phyloP scores from a whole-genome alignment of 768 basidiomycete species.

The Butyriboletus loyo region DNA sequence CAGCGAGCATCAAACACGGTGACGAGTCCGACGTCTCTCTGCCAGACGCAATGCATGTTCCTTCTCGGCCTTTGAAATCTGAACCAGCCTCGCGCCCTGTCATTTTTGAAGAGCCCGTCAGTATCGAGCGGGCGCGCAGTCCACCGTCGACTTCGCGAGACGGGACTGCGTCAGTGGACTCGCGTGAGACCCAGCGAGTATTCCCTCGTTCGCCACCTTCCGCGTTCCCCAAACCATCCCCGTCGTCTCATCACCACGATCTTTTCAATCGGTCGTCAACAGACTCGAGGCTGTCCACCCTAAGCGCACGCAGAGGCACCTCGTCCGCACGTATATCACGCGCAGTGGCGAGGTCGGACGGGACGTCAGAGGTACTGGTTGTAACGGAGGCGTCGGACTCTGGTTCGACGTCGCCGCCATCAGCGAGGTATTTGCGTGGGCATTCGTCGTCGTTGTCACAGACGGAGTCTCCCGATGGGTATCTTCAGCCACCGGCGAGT shows the following conservation, averaged over 20 bases:
- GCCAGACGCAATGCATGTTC: conserved; percentile 29
- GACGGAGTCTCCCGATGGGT: conserved; percentile 38
- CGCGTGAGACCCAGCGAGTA: conserved; percentile 20
- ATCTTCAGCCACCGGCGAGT: conserved; percentile 49
- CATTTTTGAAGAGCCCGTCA: conserved; percentile 34
- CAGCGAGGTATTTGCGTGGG: conserved; percentile 18
- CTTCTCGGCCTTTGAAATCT: conserved; percentile 22
- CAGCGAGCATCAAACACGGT: conserved; percentile 37
- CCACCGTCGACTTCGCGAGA: conserved; percentile 22
- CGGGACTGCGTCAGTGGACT: conserved; percentile 30
- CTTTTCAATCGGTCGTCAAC: conserved; percentile 48
- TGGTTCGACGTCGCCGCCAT: conserved; percentile 16
- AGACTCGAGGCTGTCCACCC: conserved; percentile 43
- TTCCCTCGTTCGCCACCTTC: conserved; percentile 20
- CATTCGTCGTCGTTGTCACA: conserved; percentile 25
- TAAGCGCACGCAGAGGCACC: conserved; percentile 21
- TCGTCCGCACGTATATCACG: conserved; percentile 18
- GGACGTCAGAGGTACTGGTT: conserved; percentile 16
- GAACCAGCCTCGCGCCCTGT: conserved; percentile 24
- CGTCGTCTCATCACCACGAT: conserved; percentile 21
- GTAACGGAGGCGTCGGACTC: conserved; percentile 16
- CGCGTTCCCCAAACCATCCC: conserved; percentile 15
- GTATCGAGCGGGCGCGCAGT: conserved; percentile 16
- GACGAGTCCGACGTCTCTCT: conserved; percentile 15
- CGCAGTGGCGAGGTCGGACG: conserved; percentile 13